A percentile compares a stretch with the other conserved stretches of the same genome.
These are phyloP conservation scores for Ceratobasidium sp. DNA, from an alignment of 1,284 basidiomycete genomes.

Conservation along the genomic window DNA sequence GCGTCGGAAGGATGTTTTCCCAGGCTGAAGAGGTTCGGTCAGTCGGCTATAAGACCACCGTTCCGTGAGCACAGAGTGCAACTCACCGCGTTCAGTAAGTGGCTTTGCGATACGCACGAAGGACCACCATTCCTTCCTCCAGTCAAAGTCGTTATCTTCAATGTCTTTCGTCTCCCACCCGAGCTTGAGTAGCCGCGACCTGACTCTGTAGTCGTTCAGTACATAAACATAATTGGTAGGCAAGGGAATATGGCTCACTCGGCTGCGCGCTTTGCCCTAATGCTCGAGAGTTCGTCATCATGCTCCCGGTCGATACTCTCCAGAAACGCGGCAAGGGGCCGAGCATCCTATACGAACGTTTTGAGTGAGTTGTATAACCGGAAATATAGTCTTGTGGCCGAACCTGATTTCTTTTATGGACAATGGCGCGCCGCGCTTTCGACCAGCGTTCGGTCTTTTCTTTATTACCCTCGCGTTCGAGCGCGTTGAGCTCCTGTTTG, in stretches of 20 bases:
- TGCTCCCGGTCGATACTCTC: background rate
- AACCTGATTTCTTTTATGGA: background rate
- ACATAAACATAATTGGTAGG: background rate
- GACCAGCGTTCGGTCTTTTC: background rate
- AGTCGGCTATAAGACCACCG: background rate
- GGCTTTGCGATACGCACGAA: slow-evolving; percentile 5
- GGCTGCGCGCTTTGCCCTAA: slow-evolving; percentile 1
- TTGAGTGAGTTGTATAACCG: background rate
- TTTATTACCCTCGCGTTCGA: background rate
- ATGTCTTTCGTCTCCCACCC: slow-evolving; percentile 24
- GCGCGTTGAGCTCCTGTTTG: slow-evolving; percentile 29
- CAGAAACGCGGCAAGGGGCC: background rate
- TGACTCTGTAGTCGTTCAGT: slow-evolving; percentile 6
- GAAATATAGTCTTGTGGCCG: background rate
- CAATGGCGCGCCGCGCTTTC: background rate
- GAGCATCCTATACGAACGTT: background rate
- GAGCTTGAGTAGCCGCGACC: slow-evolving; percentile 20
- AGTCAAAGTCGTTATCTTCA: background rate
- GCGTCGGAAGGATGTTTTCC: slow-evolving; percentile 11
- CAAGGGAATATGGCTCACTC: background rate
- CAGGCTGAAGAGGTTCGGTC: background rate
- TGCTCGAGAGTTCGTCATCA: background rate
- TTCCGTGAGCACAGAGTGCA: background rate
- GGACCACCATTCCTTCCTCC: slow-evolving; percentile 10
- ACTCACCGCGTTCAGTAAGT: slow-evolving; percentile 9